Conservation (phyloP, 1,139 yeast genomes). For the Saccharomycopsis phalli region DNA sequence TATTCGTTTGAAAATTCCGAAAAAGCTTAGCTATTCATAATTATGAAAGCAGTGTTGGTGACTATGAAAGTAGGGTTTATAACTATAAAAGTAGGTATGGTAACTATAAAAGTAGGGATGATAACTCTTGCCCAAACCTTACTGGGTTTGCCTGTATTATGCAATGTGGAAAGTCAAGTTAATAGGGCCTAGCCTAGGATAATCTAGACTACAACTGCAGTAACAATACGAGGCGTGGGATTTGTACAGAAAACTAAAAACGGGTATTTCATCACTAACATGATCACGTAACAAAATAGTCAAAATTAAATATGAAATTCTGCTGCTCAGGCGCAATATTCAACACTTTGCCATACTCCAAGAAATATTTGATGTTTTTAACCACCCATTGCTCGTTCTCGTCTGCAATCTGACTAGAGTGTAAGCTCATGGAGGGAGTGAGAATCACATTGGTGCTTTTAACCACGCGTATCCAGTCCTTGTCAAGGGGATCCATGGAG, state of each 20-base stretch:
- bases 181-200: too few species aligned
- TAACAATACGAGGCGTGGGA: too few species aligned
- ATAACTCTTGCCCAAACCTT: too few species aligned
- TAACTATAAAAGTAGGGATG: too few species aligned
- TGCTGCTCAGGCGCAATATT: constrained; percentile 12
- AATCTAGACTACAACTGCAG: too few species aligned
- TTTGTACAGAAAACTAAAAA: background rate
- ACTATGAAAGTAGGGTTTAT: too few species aligned
- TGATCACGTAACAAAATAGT: constrained; percentile 8
- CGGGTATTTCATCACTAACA: background rate
- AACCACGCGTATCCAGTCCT: background rate
- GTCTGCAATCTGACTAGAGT: constrained; percentile 5
- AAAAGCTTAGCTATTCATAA: too few species aligned
- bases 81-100: too few species aligned
- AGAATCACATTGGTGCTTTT: constrained; percentile 7
- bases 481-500: constrained; percentile 9
- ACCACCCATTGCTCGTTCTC: constrained; percentile 14
- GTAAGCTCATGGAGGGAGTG: constrained; percentile 5
- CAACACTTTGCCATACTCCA: constrained; percentile 13
- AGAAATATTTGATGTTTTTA: constrained; percentile 9
- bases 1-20: too few species aligned
- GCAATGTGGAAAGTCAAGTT: too few species aligned
- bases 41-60: too few species aligned
- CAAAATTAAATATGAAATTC: constrained; percentile 5
- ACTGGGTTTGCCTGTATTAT: too few species aligned